Conservation (phyloP, 768 basidiomycete species). For the Naganishia friedmannii region DNA sequence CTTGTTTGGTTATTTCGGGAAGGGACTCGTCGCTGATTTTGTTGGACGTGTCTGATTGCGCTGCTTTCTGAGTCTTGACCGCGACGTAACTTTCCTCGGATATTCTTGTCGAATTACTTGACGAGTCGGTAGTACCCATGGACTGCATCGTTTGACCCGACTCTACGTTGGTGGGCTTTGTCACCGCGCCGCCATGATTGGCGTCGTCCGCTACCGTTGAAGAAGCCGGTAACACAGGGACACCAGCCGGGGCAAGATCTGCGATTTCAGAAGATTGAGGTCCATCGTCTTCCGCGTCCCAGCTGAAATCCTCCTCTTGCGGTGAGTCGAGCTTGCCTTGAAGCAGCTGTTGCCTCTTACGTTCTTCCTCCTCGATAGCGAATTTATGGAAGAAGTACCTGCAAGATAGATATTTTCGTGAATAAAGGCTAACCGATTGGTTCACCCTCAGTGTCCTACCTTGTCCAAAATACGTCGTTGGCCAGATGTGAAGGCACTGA, state of each 20-base stretch:
- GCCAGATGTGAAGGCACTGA: constrained; percentile 47
- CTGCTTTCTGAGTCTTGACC: background rate
- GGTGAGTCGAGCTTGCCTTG: constrained; percentile 37
- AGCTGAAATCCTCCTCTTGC: constrained; percentile 48
- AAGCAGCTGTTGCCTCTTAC: constrained; percentile 44
- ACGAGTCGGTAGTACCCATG: constrained; percentile 8
- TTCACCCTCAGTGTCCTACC: constrained; percentile 1
- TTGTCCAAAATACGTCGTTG: constrained; percentile 50
- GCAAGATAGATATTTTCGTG: background rate
- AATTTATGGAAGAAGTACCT: constrained; percentile 49
- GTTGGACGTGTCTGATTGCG: background rate
- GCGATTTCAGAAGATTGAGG: background rate
- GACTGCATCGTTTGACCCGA: background rate
- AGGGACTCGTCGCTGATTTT: background rate
- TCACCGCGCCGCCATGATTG: background rate
- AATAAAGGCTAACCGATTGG: background rate
- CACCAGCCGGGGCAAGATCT: background rate
- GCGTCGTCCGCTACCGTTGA: background rate
- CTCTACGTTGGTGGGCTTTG: background rate
- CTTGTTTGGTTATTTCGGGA: background rate
- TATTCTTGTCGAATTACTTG: constrained; percentile 8
- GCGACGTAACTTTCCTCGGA: constrained; percentile 23
- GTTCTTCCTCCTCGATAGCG: constrained; percentile 48
- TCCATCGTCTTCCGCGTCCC: constrained; percentile 42
- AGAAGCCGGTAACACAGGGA: background rate